Evolutionary conservation across 2,329 filamentous ascomycete species (phyloP).

Genomic region (Beauveria sp.): DNA sequence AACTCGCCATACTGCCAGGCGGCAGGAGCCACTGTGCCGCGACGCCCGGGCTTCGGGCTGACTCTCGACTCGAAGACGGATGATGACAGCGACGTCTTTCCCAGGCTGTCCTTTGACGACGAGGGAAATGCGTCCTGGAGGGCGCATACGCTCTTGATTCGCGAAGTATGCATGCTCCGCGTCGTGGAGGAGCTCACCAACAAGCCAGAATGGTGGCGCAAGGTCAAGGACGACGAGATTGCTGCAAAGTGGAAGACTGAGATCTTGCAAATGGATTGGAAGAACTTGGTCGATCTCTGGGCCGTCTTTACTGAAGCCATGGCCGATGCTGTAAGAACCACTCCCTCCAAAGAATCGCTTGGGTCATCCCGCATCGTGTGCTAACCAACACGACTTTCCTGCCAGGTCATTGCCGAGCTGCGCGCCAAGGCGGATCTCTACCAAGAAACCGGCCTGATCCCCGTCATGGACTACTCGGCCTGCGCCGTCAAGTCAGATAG

Average conservation of each 20-base stretch:
- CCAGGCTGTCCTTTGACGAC: constrained; percentile 9
- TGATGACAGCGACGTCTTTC: not conserved
- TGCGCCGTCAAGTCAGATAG: constrained; percentile 29
- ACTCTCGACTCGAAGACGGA: not conserved
- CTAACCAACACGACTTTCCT: not conserved
- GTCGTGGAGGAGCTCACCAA: constrained; percentile 26
- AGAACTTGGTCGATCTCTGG: constrained; percentile 11
- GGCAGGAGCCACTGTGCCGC: not conserved
- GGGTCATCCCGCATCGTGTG: not conserved
- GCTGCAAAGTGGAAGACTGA: constrained; percentile 22
- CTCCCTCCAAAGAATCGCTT: not conserved
- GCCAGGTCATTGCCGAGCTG: constrained; percentile 26
- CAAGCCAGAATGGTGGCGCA: constrained; percentile 28
- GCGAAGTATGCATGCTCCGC: constrained; percentile 26
- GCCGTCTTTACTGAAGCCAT: constrained; percentile 23
- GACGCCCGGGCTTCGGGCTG: not conserved
- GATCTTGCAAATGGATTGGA: constrained; percentile 24
- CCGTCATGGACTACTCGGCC: constrained; percentile 25
- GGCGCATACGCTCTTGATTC: constrained; percentile 21
- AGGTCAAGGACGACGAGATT: constrained; percentile 21
- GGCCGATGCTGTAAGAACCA: constrained; percentile 22
- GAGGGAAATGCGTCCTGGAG: constrained; percentile 15
- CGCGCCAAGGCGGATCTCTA: constrained; percentile 23
- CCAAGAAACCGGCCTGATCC: constrained; percentile 24
- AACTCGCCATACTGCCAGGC: not conserved